phyloP scores from a whole-genome alignment of 352 stramenopile genomes.

The Globisporangium solare region DNA sequence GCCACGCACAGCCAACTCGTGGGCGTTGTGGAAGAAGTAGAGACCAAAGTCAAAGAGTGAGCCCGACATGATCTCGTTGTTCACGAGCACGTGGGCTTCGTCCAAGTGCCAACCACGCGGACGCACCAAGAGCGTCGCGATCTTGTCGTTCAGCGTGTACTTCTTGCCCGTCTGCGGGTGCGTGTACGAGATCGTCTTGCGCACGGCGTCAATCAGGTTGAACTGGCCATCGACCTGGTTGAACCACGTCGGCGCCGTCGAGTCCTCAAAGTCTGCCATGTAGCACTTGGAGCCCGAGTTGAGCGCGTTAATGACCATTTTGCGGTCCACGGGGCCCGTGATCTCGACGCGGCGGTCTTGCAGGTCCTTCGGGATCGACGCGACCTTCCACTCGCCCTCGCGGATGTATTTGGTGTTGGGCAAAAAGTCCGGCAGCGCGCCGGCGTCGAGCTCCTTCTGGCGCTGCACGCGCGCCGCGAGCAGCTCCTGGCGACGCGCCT shows the following conservation, averaged over 20 bases:
- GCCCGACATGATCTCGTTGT: constrained; percentile 89
- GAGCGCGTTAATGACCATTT: constrained; percentile 97
- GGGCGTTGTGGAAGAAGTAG: constrained; percentile 96
- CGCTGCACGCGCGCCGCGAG: constrained; percentile 44
- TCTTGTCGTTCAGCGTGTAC: constrained; percentile 68
- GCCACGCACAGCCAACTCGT: constrained; percentile 76
- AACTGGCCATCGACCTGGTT: constrained; percentile 92
- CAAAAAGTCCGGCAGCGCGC: constrained; percentile 86
- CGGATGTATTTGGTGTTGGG: constrained; percentile 80
- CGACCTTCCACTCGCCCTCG: constrained; percentile 71
- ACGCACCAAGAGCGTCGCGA: constrained; percentile 90
- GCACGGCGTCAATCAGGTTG: constrained; percentile 92
- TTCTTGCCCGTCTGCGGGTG: constrained; percentile 67
- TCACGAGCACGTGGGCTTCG: constrained; percentile 92
- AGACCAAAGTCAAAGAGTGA: constrained; percentile 95
- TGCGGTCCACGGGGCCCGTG: constrained; percentile 92
- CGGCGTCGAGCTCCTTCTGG: constrained; percentile 84
- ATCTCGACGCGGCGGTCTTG: constrained; percentile 94
- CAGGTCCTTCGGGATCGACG: constrained; percentile 80
- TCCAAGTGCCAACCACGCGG: constrained; percentile 94
- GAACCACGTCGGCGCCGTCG: constrained; percentile 90
- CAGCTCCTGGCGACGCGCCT: constrained; percentile 48
- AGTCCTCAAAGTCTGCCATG: constrained; percentile 97
- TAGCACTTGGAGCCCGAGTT: constrained; percentile 94
- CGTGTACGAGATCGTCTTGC: constrained; percentile 86